phyloP scores from a whole-genome alignment of 805 yeast species.

The Yamadazyma akitaensis region DNA sequence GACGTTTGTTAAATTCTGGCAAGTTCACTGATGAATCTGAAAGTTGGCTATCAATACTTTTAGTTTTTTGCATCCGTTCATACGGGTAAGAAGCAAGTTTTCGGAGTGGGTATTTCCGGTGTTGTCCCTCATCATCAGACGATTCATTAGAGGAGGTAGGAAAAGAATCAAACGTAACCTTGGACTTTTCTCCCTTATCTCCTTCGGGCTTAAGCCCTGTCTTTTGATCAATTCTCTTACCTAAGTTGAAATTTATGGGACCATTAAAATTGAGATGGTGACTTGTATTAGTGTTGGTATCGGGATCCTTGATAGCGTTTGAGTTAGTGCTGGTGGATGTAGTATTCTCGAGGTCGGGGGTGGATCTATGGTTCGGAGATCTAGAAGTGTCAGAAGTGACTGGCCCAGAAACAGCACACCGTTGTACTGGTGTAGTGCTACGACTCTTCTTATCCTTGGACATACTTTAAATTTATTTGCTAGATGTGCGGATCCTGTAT shows the following conservation, averaged over 20 bases:
- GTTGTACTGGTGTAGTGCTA: neutral
- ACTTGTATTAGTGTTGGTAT: too few species aligned
- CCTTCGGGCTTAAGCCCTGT: neutral
- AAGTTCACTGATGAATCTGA: constrained; percentile 18
- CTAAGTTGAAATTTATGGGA: too few species aligned
- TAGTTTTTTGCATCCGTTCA: constrained; percentile 12
- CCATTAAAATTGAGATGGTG: too few species aligned
- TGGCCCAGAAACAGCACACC: neutral
- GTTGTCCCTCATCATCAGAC: neutral
- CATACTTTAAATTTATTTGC: neutral
- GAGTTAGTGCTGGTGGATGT: neutral
- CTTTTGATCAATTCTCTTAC: too few species aligned
- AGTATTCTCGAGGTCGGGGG: neutral
- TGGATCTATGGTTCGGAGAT: neutral
- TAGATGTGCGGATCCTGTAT: neutral
- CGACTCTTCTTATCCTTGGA: neutral
- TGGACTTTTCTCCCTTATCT: neutral
- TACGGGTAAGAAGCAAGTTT: constrained; percentile 18
- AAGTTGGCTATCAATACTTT: constrained; percentile 15
- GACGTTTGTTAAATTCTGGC: constrained; percentile 67
- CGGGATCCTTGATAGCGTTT: too few species aligned
- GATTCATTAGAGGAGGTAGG: neutral
- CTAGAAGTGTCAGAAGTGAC: neutral
- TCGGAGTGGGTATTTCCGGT: neutral
- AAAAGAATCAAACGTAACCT: neutral